These are phyloP conservation scores for Penicillium robsamsonii DNA, from an alignment of 495 filamentous ascomycete genomes.

Conservation along the genomic window DNA sequence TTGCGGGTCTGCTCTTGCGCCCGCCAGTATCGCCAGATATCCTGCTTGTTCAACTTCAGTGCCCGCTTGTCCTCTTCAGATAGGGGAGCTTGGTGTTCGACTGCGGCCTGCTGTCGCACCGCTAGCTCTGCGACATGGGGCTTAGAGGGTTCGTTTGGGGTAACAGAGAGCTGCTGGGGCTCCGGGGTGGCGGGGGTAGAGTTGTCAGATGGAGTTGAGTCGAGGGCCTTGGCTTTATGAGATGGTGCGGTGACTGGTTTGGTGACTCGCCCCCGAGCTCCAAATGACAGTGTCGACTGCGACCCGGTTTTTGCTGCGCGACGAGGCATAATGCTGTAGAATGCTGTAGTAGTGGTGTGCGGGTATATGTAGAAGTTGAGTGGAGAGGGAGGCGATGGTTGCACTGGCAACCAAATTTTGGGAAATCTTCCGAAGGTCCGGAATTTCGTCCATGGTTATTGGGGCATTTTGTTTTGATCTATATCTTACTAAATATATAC, in stretches of 20 bases:
- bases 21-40: slow-evolving; percentile 72
- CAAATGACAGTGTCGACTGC: slow-evolving; percentile 77
- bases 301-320: slow-evolving; percentile 54
- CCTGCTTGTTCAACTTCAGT: slow-evolving; percentile 55
- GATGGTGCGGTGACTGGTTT: slow-evolving; percentile 57
- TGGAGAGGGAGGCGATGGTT: slow-evolving; percentile 13
- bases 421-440: background rate
- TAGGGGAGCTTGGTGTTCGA: slow-evolving; percentile 42
- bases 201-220: slow-evolving; percentile 38
- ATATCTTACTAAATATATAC: too few relatives aligned
- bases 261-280: slow-evolving; percentile 64
- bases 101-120: slow-evolving; percentile 42
- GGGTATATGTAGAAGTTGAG: background rate
- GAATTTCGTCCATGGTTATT: slow-evolving; percentile 10
- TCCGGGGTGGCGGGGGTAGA: slow-evolving; percentile 27
- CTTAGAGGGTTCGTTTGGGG: slow-evolving; percentile 27
- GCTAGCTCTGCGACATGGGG: slow-evolving; percentile 50
- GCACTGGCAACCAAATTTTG: slow-evolving; percentile 28
- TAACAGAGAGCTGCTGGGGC: slow-evolving; percentile 23
- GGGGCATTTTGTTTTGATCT: background rate
- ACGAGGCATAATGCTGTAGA: slow-evolving; percentile 57
- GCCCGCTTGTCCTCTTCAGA: slow-evolving; percentile 56
- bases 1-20: slow-evolving; percentile 59
- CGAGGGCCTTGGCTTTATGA: slow-evolving; percentile 51
- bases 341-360: background rate